Evolutionary conservation across 805 yeast genomes (phyloP).

Genomic region (Saturnispora saitoi): DNA sequence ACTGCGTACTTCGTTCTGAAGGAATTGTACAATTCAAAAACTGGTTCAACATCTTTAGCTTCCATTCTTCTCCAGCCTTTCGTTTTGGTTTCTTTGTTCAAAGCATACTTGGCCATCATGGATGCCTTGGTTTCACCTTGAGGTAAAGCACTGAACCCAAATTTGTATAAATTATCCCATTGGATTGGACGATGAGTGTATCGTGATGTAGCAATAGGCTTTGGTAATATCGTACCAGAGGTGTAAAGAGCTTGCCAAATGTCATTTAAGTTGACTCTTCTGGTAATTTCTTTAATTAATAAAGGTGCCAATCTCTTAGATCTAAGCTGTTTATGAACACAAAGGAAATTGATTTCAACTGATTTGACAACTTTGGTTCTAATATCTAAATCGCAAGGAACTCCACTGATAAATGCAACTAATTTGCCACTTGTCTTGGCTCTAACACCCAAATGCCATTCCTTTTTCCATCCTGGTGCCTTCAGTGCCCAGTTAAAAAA

Average conservation of each 20-base stretch:
- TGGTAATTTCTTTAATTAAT: conserved; percentile 84
- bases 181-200: conserved; percentile 91
- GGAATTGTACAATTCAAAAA: conserved; percentile 45
- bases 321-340: conserved; percentile 89
- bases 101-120: conserved; percentile 53
- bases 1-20: conserved; percentile 69
- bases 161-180: conserved; percentile 84
- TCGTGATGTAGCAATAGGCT: conserved; percentile 83
- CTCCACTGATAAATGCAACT: conserved; percentile 88
- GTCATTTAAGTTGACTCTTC: conserved; percentile 75
- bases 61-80: conserved; percentile 53
- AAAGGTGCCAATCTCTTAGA: conserved; percentile 93
- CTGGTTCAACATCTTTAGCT: conserved; percentile 54
- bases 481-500: conserved; percentile 90
- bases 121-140: conserved; percentile 54
- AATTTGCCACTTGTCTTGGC: conserved; percentile 68
- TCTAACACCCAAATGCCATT: conserved; percentile 92
- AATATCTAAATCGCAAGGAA: conserved; percentile 64
- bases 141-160: conserved; percentile 82
- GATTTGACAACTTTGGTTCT: conserved; percentile 42
- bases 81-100: conserved; percentile 43
- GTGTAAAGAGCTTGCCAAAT: conserved; percentile 97
- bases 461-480: conserved; percentile 84
- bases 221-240: conserved; percentile 83
- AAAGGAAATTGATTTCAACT: conserved; percentile 87